These are phyloP conservation scores for Pontederia crassipes DNA, from an alignment of 176 grass and related monocot genomes.

Conservation along the genomic window DNA sequence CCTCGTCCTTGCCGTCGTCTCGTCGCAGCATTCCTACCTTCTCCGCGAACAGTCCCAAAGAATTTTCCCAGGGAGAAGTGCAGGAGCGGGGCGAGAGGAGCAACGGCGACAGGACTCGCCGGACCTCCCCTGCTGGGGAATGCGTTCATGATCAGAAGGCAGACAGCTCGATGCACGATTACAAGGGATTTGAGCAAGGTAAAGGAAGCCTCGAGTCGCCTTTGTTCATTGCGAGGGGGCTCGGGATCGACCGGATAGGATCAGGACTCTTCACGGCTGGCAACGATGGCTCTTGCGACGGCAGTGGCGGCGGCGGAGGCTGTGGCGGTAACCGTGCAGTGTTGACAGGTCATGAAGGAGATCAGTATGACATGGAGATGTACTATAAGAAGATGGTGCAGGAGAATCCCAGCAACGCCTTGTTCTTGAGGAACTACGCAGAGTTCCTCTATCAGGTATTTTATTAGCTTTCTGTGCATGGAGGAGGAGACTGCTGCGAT, in stretches of 20 bases:
- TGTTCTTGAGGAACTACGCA: slow-evolving; percentile 72
- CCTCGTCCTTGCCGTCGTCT: background rate
- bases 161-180: slow-evolving; percentile 7
- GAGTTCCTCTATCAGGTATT: slow-evolving; percentile 63
- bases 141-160: too few relatives aligned
- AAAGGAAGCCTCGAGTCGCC: slow-evolving; percentile 17
- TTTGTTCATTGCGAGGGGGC: slow-evolving; percentile 73
- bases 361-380: slow-evolving; percentile 46
- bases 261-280: slow-evolving; percentile 20
- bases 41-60: slow-evolving; percentile 19
- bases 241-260: slow-evolving; percentile 73
- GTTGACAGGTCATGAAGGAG: slow-evolving; percentile 29
- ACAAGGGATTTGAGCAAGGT: slow-evolving; percentile 1
- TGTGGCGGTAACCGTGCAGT: slow-evolving; percentile 19
- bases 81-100: slow-evolving; percentile 15
- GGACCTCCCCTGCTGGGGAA: background rate
- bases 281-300: background rate
- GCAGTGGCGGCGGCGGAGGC: slow-evolving; percentile 3
- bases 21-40: slow-evolving; percentile 9
- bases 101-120: slow-evolving; percentile 16
- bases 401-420: slow-evolving; percentile 64
- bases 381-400: slow-evolving; percentile 82
- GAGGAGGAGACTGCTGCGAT: background rate
- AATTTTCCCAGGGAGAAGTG: slow-evolving; percentile 10
- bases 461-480: background rate